Base-by-base conservation (phyloP, 108 stramenopile species). In the Parmales sp. region DNA sequence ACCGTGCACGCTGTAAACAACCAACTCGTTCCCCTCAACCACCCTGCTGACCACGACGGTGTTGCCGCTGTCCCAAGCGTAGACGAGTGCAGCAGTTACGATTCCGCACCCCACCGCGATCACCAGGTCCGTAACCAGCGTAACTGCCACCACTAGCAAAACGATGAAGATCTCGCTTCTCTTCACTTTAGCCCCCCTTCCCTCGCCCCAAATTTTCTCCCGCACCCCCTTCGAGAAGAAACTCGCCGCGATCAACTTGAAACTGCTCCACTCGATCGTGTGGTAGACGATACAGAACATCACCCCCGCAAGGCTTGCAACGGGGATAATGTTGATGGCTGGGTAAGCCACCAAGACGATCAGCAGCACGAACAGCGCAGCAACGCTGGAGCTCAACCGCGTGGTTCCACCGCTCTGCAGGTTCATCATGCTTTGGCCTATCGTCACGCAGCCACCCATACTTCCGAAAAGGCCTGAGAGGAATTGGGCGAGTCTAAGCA, bases 391-490 rank as follows among this genome's bases (percentile, higher is more conserved):
- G 54, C n/a, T 20, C 1, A 70, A 41, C 19, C 60, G 26, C 8
- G 20, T 26, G 1, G 37, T 26, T 8, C 88, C 90, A n/a, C 88
- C 90, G 69, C 74, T 73, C 69, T 87, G 76, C 8, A 86, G 83
- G 69, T 86, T 89, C 46, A 91, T 88, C 11, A 91, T 72, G 44
- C 80, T 80, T 66, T 91, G 88, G 13, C 90, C 90, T n/a, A 91
- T 72, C 2, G 88, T 74, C 8, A 85, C 90, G 46, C 88, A 88
- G n/a, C 88, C 88, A 13, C 86, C 90, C 65, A 89, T 87, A 5
- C 90, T 88, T 37, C 86, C 85, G 0, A 80, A 80, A 7, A 91
- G 60, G 13, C 88, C 90, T 8, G 70, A 49, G 41, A 79, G 65
- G 28, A 91, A 44, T 45, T 91, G 88, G 19, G 85, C 90, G 38